A percentile compares a stretch with the other conserved stretches of the same genome.
These are phyloP conservation scores for Fulvia fulva DNA, from an alignment of 2,329 filamentous ascomycete genomes.

Conservation along the genomic window DNA sequence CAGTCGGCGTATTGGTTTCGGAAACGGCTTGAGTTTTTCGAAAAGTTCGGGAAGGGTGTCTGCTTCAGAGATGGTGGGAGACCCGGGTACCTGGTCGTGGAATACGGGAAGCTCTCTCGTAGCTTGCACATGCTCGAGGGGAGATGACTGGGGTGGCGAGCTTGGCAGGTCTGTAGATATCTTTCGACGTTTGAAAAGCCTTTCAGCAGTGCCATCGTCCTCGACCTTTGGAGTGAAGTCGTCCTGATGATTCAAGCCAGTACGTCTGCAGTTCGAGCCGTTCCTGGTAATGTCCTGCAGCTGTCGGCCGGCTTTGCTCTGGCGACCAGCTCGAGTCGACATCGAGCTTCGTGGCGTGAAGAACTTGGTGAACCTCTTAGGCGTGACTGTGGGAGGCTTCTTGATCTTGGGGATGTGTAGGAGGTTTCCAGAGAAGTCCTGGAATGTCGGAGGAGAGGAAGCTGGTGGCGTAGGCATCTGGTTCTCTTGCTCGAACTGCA, in stretches of 20 bases:
- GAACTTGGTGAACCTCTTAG: slow-evolving; percentile 50
- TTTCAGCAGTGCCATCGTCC: slow-evolving; percentile 25
- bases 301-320: slow-evolving; percentile 42
- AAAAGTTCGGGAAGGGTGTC: slow-evolving; percentile 39
- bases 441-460: slow-evolving; percentile 27
- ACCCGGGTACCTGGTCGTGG: slow-evolving; percentile 17
- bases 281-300: slow-evolving; percentile 49
- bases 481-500: slow-evolving; percentile 32
- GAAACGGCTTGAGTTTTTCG: slow-evolving; percentile 40
- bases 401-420: slow-evolving; percentile 38
- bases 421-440: slow-evolving; percentile 9
- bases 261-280: slow-evolving; percentile 38
- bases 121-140: slow-evolving; percentile 38
- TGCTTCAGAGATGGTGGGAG: slow-evolving; percentile 27
- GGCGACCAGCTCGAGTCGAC: slow-evolving; percentile 23
- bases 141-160: slow-evolving; percentile 49
- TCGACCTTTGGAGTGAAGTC: slow-evolving; percentile 13
- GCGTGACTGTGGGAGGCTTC: slow-evolving; percentile 49
- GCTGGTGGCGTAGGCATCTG: slow-evolving; percentile 8
- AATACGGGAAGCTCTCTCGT: slow-evolving; percentile 17
- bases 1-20: slow-evolving; percentile 39
- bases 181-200: slow-evolving; percentile 30
- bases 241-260: slow-evolving; percentile 9
- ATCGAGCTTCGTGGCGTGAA: slow-evolving; percentile 45
- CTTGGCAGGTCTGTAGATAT: slow-evolving; percentile 37